Evolutionary conservation across 805 yeast genomes (phyloP), one percentile per base, ranked within the genome.

Genomic region (Teunomyces aglyptinius): DNA sequence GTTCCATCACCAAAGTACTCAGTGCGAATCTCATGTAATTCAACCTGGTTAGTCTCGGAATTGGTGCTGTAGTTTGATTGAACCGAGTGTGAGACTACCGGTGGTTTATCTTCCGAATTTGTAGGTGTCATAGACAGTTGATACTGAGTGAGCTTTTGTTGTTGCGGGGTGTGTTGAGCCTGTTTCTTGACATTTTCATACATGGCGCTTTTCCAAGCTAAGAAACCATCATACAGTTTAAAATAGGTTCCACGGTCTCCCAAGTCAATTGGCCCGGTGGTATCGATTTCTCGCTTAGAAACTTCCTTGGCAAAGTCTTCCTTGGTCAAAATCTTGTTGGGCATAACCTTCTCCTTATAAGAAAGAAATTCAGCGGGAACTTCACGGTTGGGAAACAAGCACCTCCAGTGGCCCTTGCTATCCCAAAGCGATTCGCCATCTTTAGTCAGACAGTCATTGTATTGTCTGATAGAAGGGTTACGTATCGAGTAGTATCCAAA

Each of bases 371-470:
- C 47, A 57, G 70, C 43, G 55, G 75, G 51, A 49, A 71, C 41
- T 64, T 66, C 58, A 28, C 65, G 49, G 52, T 75, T 74, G 10
- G 96, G 96, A 64, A 91, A 85, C 39, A 92, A 68, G 67, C 98
- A 92, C 59, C 91, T 79, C 97, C 97, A 92, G 63, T 83, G 78
- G 0, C 97, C 98, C 18, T 77, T 73, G 31, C 79, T 67, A 60
- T 89, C 95, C 97, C 97, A 92, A 10, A 82, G 83, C 0, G 89
- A 79, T 5, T 77, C 67, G 3, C 99, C 98, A 6, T 81, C 68
- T 29, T 76, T 67, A 16, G 77, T 78, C 50, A 77, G 55, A 64
- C 98, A 92, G 39, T 78, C 73, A 44, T 77, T 72, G 62, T 83
- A 88, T 50, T 80, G 77, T 42, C 74, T 63, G 2, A 77, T 69